phyloP scores from a whole-genome alignment of 2,329 filamentous ascomycete genomes.

The Rosellinia necatrix region DNA sequence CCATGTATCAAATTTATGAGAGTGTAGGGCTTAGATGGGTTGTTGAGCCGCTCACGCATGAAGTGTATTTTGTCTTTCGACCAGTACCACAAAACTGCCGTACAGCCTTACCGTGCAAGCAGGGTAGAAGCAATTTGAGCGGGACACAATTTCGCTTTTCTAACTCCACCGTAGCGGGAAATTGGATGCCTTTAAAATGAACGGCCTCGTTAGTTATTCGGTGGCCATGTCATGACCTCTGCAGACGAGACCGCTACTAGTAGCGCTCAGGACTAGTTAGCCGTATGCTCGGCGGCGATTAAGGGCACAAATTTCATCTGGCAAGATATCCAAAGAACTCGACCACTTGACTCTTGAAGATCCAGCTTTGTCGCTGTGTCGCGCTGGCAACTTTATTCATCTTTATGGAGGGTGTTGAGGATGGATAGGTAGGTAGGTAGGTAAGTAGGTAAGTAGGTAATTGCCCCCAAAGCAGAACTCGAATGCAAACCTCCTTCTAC shows the following conservation, averaged over 20 bases:
- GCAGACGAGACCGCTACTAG: neutral
- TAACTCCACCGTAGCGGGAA: neutral
- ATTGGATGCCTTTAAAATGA: neutral
- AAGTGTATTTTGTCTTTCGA: conserved; percentile 1
- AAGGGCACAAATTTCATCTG: neutral
- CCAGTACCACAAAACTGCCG: neutral
- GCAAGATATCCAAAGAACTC: neutral
- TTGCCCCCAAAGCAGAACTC: neutral
- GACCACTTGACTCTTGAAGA: neutral
- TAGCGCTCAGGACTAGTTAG: neutral
- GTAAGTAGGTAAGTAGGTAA: no score
- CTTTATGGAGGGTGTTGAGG: neutral
- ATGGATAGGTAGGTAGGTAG: no score
- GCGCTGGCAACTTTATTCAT: neutral
- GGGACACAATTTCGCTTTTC: neutral
- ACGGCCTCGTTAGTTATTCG: neutral
- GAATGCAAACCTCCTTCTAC: neutral
- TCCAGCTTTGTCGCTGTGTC: no score
- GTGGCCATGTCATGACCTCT: neutral
- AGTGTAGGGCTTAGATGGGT: neutral
- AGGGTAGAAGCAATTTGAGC: neutral
- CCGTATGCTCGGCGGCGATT: neutral
- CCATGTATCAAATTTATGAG: neutral
- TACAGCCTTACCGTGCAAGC: neutral
- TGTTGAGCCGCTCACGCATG: neutral